These are phyloP conservation scores for Diaporthe sp. DNA, from an alignment of 2,329 filamentous ascomycete genomes.

Conservation along the genomic window DNA sequence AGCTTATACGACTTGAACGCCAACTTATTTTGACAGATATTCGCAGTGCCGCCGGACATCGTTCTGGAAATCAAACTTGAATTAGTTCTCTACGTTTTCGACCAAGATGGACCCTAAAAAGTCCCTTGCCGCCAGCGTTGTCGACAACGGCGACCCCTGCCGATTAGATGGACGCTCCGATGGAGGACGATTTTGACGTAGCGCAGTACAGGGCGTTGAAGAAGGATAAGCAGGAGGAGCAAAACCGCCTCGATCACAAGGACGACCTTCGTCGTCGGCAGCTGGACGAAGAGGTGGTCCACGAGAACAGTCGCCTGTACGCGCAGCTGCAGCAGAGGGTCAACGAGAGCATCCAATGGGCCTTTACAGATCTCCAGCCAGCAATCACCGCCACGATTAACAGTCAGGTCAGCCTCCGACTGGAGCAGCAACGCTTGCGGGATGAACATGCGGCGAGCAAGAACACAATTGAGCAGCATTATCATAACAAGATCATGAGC, in stretches of 20 bases:
- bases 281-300: constrained; percentile 33
- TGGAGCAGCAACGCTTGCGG: constrained; percentile 36
- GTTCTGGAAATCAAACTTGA: too few relatives aligned
- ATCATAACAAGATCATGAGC: constrained; percentile 34
- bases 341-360: constrained; percentile 35
- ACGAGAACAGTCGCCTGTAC: constrained; percentile 29
- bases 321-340: constrained; percentile 36
- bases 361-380: constrained; percentile 31
- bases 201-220: constrained; percentile 32
- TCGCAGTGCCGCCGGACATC: too few relatives aligned
- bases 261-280: constrained; percentile 8
- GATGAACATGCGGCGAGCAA: constrained; percentile 33
- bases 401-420: constrained; percentile 33
- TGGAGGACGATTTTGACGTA: constrained; percentile 37
- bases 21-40: too few relatives aligned
- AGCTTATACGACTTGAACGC: too few relatives aligned
- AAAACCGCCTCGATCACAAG: constrained; percentile 32
- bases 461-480: constrained; percentile 29
- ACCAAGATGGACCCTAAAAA: constrained; percentile 35
- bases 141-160: neutral
- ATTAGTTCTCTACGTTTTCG: too few relatives aligned
- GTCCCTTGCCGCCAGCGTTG: constrained; percentile 26
- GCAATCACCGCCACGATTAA: constrained; percentile 34
- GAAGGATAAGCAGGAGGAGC: constrained; percentile 38
- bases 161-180: constrained; percentile 3